A percentile compares a stretch with the other conserved stretches of the same genome.
Conservation (phyloP, 2,329 filamentous ascomycete genomes). For the Trichophyton verrucosum region DNA sequence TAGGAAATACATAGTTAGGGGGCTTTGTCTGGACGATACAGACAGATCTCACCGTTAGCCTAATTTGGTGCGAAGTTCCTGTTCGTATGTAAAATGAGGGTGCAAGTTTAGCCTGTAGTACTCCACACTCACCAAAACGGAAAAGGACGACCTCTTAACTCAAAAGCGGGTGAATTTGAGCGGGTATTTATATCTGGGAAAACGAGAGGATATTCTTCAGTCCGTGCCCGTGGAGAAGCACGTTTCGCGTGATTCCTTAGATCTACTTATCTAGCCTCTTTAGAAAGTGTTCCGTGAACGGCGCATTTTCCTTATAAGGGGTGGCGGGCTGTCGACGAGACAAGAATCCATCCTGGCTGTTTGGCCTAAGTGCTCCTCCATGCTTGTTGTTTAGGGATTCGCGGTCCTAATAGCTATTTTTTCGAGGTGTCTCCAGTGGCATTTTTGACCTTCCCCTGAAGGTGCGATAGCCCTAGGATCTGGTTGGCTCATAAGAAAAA, state of each 20-base stretch:
- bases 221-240: neutral
- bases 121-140: neutral
- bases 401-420: too few species aligned
- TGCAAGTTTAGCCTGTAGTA: neutral
- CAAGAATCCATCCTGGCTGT: neutral
- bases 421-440: neutral
- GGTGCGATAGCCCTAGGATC: neutral
- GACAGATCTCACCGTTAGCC: slow-evolving; percentile 2
- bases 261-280: neutral
- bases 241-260: neutral
- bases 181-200: neutral
- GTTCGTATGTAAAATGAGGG: neutral
- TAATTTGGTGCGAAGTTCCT: slow-evolving; percentile 2
- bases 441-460: neutral
- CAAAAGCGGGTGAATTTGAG: slow-evolving; percentile 2
- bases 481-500: neutral
- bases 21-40: neutral
- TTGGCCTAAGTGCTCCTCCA: too few species aligned
- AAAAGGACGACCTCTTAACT: neutral
- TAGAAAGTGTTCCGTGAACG: neutral
- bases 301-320: neutral
- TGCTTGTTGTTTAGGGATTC: too few species aligned
- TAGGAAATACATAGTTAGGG: neutral
- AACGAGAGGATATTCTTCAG: neutral
- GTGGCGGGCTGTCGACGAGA: neutral